Evolutionary conservation across 2,329 filamentous ascomycete species (phyloP), one percentile per base, ranked within the genome.

Genomic region (Drechmeria coniospora): DNA sequence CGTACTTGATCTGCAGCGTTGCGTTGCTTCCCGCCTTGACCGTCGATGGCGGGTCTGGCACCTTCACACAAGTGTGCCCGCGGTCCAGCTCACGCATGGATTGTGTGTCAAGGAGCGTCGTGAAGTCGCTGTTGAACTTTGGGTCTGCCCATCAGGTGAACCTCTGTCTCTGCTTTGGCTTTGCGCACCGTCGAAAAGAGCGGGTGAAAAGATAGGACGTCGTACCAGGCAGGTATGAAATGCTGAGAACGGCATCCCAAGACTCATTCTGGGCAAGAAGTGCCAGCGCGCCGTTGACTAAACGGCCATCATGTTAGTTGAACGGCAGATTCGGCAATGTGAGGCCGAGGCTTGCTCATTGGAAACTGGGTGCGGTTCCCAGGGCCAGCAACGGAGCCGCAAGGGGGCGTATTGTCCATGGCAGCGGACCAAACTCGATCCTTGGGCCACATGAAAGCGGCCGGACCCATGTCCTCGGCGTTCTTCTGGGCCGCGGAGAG

Each of bases 381-480:
- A 3, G 58, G 50, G 1, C 53, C 50, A 11, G 55, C 51, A 8
- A 51, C 47, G 8, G 65, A 69, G 28, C 70, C 69, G 39, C 71
- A 75, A 0, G 70, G 70, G 6, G 59, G 54, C 5, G 45, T 63
- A 39, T 73, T 73, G 40, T 74, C 69, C 21, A 58, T 47, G 9
- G 55, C 53, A 17, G 59, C 63, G 27, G 54, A 54, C 68, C 68
- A 76, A 22, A 53, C 50, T 28, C 69, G 56, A 45, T 74, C 68
- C 10, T 54, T 42, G 4, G 69, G 70, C 68, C 69, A 75, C 47
- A 74, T 52, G 42, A 75, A 71, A 8, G 63, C 65, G 13, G 67
- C 66, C 6, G 68, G 67, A 8, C 68, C 68, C 51, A 58, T 57
- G 19, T 49, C 43, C n/a, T 44, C 37, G 17, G 40, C 33, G 8